Evolutionary conservation across 768 basidiomycete genomes (phyloP).

Genomic region (Hericium alpestre): DNA sequence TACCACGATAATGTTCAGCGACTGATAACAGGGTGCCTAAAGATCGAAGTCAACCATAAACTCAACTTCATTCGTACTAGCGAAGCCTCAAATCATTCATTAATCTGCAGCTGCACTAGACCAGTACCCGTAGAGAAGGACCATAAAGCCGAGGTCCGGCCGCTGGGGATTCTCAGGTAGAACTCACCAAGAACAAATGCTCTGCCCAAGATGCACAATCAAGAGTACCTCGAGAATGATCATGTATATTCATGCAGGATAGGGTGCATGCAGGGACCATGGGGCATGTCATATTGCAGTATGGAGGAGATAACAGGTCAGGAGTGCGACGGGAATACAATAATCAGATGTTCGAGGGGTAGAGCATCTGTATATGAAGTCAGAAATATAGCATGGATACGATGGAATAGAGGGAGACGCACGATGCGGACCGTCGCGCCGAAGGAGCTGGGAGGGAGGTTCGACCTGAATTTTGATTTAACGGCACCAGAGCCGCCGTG

Average conservation of each 20-base stretch:
- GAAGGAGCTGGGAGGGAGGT: conserved; percentile 91
- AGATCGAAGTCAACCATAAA: too few relatives aligned
- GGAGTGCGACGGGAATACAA: conserved; percentile 14
- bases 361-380: conserved; percentile 61
- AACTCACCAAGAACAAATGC: too few relatives aligned
- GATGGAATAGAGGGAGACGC: conserved; percentile 23
- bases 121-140: too few relatives aligned
- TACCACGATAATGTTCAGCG: too few relatives aligned
- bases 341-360: conserved; percentile 74
- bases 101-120: too few relatives aligned
- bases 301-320: conserved; percentile 12
- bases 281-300: conserved; percentile 27
- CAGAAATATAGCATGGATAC: conserved; percentile 1
- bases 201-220: too few relatives aligned
- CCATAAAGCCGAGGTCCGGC: too few relatives aligned
- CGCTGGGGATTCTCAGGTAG: too few relatives aligned
- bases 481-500: conserved; percentile 94
- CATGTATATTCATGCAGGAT: background rate
- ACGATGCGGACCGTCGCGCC: conserved; percentile 89
- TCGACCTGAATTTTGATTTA: conserved; percentile 91
- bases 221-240: background rate
- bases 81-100: too few relatives aligned
- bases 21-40: too few relatives aligned
- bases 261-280: conserved; percentile 19
- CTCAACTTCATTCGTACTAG: too few relatives aligned